phyloP scores from a whole-genome alignment of 2,329 filamentous ascomycete genomes.

The Acephala macrosclerotiorum region DNA sequence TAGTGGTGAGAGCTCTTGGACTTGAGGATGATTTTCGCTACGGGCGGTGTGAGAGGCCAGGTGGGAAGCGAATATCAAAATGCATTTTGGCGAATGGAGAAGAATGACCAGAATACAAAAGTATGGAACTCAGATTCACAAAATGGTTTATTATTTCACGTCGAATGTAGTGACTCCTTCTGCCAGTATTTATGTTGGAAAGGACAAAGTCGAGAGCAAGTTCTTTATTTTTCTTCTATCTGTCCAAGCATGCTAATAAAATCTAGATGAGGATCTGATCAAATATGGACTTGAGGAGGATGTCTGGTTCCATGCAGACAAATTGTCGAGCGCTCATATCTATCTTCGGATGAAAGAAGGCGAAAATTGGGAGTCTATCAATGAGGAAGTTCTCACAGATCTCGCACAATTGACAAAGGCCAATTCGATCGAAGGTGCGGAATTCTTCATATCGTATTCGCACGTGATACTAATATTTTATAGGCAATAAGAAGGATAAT shows the following conservation, averaged over 20 bases:
- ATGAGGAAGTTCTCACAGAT: conserved; percentile 77
- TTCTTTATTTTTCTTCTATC: background rate
- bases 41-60: conserved; percentile 34
- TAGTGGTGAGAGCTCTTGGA: conserved; percentile 17
- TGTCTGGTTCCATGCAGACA: conserved; percentile 99
- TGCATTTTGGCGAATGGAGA: conserved; percentile 12
- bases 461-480: conserved; percentile 46
- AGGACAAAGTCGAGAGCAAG: conserved; percentile 98
- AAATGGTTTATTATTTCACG: conserved; percentile 96
- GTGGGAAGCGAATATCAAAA: conserved; percentile 42
- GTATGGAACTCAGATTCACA: conserved; percentile 37
- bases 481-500: conserved; percentile 97
- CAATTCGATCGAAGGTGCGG: conserved; percentile 91
- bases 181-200: conserved; percentile 94
- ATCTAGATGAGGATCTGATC: conserved; percentile 91
- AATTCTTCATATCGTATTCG: background rate
- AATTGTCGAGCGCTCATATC: conserved; percentile 94
- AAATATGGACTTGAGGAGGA: conserved; percentile 94
- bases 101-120: conserved; percentile 14
- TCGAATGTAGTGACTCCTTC: conserved; percentile 83
- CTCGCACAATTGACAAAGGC: conserved; percentile 98
- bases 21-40: conserved; percentile 31
- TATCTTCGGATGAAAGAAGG: conserved; percentile 86
- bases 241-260: conserved; percentile 10
- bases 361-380: conserved; percentile 84